Evolutionary conservation across 2,329 filamentous ascomycete genomes (phyloP).

Genomic region (Fusarium albidum): DNA sequence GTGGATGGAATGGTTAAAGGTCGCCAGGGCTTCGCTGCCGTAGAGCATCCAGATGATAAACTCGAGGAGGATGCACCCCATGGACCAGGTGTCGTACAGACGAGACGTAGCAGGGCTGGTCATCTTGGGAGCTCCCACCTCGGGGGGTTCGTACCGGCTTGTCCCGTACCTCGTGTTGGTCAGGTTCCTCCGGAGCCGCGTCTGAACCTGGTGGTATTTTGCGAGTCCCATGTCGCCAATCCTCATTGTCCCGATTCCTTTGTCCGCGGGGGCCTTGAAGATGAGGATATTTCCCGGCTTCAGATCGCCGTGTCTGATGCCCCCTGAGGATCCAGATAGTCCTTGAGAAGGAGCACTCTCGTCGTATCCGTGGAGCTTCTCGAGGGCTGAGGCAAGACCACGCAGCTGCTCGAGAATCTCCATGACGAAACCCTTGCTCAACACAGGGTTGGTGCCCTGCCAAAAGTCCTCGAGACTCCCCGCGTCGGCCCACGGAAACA

Average conservation of each 20-base stretch:
- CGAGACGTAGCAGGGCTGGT: background rate
- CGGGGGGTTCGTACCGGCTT: constrained; percentile 1
- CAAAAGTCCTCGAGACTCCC: constrained; percentile 20
- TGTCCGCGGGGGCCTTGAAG: background rate
- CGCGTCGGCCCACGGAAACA: constrained; percentile 17
- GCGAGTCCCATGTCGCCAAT: constrained; percentile 13
- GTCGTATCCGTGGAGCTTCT: constrained; percentile 1
- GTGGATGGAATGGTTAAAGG: background rate
- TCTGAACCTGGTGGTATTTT: constrained; percentile 8
- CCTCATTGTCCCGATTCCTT: background rate
- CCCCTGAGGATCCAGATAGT: background rate
- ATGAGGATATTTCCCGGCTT: constrained; percentile 13
- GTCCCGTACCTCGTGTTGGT: constrained; percentile 5
- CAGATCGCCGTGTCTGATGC: constrained; percentile 6
- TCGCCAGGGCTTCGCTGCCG: background rate
- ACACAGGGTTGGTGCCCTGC: background rate
- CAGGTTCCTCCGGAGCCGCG: constrained; percentile 1
- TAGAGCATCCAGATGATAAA: constrained; percentile 11
- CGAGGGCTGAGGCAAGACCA: background rate
- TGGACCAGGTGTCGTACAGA: constrained; percentile 3
- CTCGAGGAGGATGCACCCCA: constrained; percentile 12
- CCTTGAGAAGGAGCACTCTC: background rate
- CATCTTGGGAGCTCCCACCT: background rate
- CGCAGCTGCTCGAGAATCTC: background rate
- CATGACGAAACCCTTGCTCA: background rate